Conservation (phyloP, 139 green algal species). For the Chlamydomonas incerta region DNA sequence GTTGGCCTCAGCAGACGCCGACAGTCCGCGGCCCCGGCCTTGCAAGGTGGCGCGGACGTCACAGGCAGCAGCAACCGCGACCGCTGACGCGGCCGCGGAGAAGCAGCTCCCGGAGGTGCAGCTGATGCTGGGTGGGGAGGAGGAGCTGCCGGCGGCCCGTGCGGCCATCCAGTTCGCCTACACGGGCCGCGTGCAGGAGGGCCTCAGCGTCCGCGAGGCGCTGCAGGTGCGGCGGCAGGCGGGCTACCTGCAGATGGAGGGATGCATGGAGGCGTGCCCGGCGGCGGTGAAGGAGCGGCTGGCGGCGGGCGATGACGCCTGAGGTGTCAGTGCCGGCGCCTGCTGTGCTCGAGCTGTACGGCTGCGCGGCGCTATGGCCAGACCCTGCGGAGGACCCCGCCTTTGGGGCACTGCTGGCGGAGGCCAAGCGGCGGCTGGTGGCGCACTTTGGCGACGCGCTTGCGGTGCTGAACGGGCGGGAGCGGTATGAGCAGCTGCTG, state of each 20-base stretch:
- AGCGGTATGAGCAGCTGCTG: neutral
- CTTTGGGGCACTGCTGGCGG: neutral
- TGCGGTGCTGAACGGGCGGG: neutral
- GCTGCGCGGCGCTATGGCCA: neutral
- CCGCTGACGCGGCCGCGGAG: no score
- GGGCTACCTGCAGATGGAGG: neutral
- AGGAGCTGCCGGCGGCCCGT: neutral
- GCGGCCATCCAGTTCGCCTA: constrained; percentile 2
- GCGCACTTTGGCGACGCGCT: constrained; percentile 1
- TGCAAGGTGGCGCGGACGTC: no score
- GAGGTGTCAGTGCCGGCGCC: no score
- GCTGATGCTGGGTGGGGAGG: neutral
- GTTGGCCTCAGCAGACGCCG: no score
- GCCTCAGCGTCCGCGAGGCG: neutral
- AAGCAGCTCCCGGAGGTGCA: neutral
- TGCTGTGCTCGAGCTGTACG: constrained; percentile 31
- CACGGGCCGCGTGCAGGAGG: constrained; percentile 1
- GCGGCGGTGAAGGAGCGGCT: neutral
- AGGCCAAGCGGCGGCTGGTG: neutral
- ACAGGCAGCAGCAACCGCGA: no score
- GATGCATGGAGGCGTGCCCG: constrained; percentile 14
- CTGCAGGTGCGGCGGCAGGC: neutral
- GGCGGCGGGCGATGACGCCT: no score
- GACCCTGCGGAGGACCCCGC: neutral
- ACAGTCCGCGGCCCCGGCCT: no score